Evolutionary conservation across 225 moss, liverwort and hornwort genomes (phyloP).

Genomic region (Climacium dendroides): DNA sequence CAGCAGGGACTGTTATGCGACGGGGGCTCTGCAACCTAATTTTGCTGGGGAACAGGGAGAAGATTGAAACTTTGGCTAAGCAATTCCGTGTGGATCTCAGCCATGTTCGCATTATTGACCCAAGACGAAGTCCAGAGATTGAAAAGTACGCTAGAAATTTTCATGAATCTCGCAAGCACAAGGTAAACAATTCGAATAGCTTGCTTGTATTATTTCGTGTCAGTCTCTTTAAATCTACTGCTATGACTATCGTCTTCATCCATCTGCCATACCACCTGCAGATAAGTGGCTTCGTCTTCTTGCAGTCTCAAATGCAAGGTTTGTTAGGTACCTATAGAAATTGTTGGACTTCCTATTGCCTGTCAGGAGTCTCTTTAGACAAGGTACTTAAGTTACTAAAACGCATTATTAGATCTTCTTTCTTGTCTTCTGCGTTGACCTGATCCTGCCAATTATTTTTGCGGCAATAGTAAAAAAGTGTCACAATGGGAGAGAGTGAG

Average conservation of each 20-base stretch:
- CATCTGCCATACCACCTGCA: neutral
- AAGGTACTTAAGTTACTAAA: neutral
- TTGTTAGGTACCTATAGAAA: neutral
- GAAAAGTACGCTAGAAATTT: constrained; percentile 53
- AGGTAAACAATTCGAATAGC: constrained; percentile 20
- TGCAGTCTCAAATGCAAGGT: neutral
- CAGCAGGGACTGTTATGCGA: constrained; percentile 57
- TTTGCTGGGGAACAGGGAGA: constrained; percentile 56
- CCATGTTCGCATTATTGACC: constrained; percentile 49
- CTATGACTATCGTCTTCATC: neutral
- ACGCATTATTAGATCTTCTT: neutral
- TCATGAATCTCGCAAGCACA: constrained; percentile 72
- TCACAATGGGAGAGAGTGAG: neutral
- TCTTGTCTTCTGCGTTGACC: neutral
- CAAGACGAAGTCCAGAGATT: constrained; percentile 28
- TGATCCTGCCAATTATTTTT: neutral
- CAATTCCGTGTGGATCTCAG: constrained; percentile 69
- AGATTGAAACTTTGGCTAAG: constrained; percentile 56
- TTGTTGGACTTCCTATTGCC: neutral
- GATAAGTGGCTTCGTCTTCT: neutral
- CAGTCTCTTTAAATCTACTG: neutral
- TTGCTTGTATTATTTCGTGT: neutral
- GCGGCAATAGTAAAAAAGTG: neutral
- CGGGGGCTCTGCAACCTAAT: constrained; percentile 65
- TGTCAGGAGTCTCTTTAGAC: neutral